These are phyloP conservation scores for Martensiomyces pterosporus DNA, from an alignment of 192 early-diverging fungal genomes.

Conservation along the genomic window DNA sequence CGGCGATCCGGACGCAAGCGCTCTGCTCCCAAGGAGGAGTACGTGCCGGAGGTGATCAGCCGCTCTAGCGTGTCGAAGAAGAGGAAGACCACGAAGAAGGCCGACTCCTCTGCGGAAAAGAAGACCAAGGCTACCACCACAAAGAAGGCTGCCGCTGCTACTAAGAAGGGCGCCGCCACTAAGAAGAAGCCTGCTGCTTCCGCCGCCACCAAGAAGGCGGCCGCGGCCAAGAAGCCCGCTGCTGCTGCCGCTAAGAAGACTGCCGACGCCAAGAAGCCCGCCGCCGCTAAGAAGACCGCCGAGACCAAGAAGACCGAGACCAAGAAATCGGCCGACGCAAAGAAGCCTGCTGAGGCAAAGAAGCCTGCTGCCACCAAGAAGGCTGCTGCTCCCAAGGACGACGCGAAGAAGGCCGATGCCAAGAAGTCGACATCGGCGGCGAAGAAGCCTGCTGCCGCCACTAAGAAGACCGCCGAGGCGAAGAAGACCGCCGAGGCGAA, in stretches of 20 bases:
- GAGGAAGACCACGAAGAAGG: slow-evolving; percentile 30
- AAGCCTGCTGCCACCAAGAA: slow-evolving; percentile 18
- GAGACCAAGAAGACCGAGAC: slow-evolving; percentile 15
- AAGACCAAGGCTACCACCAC: slow-evolving; percentile 20
- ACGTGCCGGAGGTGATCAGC: slow-evolving; percentile 28
- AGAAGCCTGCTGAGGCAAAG: slow-evolving; percentile 4
- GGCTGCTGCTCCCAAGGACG: slow-evolving; percentile 12
- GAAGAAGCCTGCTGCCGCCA: slow-evolving; percentile 5
- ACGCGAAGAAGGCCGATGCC: background rate
- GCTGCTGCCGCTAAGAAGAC: slow-evolving; percentile 15
- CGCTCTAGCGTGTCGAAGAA: slow-evolving; percentile 18
- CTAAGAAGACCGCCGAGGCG: slow-evolving; percentile 24
- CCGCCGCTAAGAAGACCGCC: no score
- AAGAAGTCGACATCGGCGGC: slow-evolving; percentile 18
- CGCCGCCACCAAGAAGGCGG: no score
- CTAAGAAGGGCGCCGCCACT: no score
- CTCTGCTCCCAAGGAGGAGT: slow-evolving; percentile 39
- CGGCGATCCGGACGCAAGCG: slow-evolving; percentile 42
- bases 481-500: slow-evolving; percentile 22
- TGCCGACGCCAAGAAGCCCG: slow-evolving; percentile 10
- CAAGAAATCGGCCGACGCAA: slow-evolving; percentile 16
- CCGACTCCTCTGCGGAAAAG: slow-evolving; percentile 11
- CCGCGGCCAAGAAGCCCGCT: slow-evolving; percentile 10
- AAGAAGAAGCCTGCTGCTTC: slow-evolving; percentile 14
- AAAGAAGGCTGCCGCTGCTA: no score